A percentile compares a stretch with the other conserved stretches of the same genome.
phyloP scores from a whole-genome alignment of 805 yeast genomes.

The Kodamaea neixiangensis region DNA sequence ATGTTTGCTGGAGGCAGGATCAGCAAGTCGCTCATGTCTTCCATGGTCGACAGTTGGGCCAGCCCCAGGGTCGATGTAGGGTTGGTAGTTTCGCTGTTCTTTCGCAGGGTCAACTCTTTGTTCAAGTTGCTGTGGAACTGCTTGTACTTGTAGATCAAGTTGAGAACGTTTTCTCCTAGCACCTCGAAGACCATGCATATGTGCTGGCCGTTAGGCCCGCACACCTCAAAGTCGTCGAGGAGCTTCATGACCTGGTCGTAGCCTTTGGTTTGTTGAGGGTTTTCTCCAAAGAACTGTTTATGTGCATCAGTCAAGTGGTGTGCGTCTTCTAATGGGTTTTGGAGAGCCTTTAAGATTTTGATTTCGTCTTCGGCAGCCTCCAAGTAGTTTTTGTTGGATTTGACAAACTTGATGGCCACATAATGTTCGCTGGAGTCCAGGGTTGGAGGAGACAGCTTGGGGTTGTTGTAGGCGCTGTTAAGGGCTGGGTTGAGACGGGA shows the following conservation, averaged over 20 bases:
- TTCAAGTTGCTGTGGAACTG: constrained; percentile 34
- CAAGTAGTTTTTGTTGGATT: constrained; percentile 52
- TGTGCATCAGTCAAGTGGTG: constrained; percentile 9
- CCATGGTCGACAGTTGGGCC: background rate
- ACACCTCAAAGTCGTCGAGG: constrained; percentile 55
- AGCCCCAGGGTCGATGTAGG: background rate
- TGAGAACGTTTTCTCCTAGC: constrained; percentile 59
- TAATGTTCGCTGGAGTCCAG: constrained; percentile 29
- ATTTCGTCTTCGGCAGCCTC: constrained; percentile 71
- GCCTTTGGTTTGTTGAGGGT: constrained; percentile 43
- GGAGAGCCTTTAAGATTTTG: constrained; percentile 43
- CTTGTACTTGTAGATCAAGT: constrained; percentile 50
- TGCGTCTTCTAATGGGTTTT: constrained; percentile 20
- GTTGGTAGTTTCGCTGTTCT: constrained; percentile 4
- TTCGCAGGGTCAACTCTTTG: constrained; percentile 12
- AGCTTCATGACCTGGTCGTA: constrained; percentile 52
- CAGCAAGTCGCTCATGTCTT: background rate
- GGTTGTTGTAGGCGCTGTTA: background rate
- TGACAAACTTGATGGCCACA: constrained; percentile 64
- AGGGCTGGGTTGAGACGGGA: constrained; percentile 10
- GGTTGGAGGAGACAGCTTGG: background rate
- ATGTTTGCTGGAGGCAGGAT: background rate
- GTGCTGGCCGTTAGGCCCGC: constrained; percentile 65
- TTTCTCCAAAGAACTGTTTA: background rate
- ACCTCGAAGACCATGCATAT: constrained; percentile 69